These are phyloP conservation scores for Zymoseptoria ardabiliae DNA, from an alignment of 2,329 filamentous ascomycete genomes.

Conservation along the genomic window DNA sequence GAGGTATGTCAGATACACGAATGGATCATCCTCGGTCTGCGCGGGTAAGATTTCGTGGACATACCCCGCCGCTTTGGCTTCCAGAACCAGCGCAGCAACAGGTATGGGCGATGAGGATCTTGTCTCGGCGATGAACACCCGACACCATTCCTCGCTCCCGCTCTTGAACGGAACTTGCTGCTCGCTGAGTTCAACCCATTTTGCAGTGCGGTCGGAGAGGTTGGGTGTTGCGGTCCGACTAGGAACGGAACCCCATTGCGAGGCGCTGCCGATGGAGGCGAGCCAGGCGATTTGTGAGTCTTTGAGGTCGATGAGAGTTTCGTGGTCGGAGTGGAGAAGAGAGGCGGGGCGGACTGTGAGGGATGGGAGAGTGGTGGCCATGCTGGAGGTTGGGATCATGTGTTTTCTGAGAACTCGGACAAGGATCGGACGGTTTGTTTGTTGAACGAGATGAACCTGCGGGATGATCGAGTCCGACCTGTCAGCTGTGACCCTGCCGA, in stretches of 20 bases:
- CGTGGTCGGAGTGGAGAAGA: conserved; percentile 5
- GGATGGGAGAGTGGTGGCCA: background rate
- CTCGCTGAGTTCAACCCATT: conserved; percentile 8
- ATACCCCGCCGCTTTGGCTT: conserved; percentile 7
- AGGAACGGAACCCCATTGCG: conserved; percentile 13
- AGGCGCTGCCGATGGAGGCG: conserved; percentile 9
- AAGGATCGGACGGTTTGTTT: too few species aligned
- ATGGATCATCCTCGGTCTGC: conserved; percentile 11
- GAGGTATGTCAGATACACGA: conserved; percentile 12
- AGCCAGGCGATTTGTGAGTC: conserved; percentile 15
- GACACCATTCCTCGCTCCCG: conserved; percentile 5
- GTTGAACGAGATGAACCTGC: too few species aligned
- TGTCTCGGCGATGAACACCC: conserved; percentile 10
- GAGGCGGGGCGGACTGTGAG: conserved; percentile 13
- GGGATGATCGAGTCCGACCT: too few species aligned
- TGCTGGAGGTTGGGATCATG: too few species aligned
- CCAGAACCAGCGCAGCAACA: conserved; percentile 10
- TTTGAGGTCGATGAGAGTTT: conserved; percentile 11
- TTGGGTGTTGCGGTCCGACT: conserved; percentile 2
- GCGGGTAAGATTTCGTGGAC: conserved; percentile 48
- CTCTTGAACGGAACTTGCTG: background rate
- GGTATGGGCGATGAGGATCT: conserved; percentile 3
- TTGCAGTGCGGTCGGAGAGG: conserved; percentile 1
- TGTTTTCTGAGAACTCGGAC: too few species aligned
- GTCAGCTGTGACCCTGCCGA: too few species aligned